Evolutionary conservation across 2,329 filamentous ascomycete genomes (phyloP).

Genomic region (Ceratocystis harringtonii): DNA sequence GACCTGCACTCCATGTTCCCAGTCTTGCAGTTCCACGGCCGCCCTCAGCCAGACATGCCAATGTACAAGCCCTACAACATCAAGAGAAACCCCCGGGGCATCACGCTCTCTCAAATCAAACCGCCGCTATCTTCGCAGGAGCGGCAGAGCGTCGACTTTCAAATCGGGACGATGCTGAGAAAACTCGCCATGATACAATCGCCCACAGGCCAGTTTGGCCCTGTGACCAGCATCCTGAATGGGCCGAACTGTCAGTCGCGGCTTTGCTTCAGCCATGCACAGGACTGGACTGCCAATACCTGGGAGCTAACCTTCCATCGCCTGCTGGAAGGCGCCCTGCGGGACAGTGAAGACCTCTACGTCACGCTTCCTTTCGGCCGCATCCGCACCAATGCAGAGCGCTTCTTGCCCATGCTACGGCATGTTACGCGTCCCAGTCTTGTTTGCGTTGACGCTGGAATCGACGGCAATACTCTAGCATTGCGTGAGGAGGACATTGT

Average conservation of each 20-base stretch:
- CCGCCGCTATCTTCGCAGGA: constrained; percentile 25
- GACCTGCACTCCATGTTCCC: constrained; percentile 15
- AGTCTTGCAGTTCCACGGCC: constrained; percentile 13
- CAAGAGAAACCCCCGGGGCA: constrained; percentile 27
- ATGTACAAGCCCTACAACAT: constrained; percentile 30
- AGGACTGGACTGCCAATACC: constrained; percentile 22
- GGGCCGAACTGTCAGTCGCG: constrained; percentile 2
- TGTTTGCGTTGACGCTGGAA: constrained; percentile 38
- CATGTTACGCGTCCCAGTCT: constrained; percentile 36
- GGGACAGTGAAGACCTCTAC: constrained; percentile 45
- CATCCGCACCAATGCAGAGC: constrained; percentile 37
- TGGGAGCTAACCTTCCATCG: constrained; percentile 45
- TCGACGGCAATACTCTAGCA: constrained; percentile 37
- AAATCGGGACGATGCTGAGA: constrained; percentile 33
- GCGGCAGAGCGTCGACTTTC: constrained; percentile 29
- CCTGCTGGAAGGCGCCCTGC: constrained; percentile 39
- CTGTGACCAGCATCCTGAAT: constrained; percentile 20
- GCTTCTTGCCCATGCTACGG: constrained; percentile 36
- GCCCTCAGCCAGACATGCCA: constrained; percentile 2
- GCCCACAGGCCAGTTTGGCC: constrained; percentile 35
- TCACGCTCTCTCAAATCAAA: constrained; percentile 26
- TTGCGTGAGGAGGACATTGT: constrained; percentile 8
- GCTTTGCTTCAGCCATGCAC: constrained; percentile 9
- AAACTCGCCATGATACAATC: constrained; percentile 31
- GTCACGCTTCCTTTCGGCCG: constrained; percentile 42